Evolutionary conservation across 495 filamentous ascomycete species (phyloP).

Genomic region (Umbilicaria muhlenbergii): DNA sequence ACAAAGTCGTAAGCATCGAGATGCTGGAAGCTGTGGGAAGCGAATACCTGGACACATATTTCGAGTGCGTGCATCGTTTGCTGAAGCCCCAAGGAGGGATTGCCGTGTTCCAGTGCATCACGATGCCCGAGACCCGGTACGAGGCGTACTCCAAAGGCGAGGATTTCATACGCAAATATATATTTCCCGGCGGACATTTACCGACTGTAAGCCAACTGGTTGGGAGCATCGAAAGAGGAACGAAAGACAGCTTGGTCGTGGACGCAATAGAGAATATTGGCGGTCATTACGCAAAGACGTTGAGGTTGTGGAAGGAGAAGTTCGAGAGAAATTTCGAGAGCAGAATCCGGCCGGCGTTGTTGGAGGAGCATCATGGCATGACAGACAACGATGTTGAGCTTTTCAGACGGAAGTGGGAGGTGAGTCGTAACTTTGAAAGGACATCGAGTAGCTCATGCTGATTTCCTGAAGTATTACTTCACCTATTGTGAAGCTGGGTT

Average conservation of each 20-base stretch:
- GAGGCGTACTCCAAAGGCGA: conserved; percentile 27
- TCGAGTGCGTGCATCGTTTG: conserved; percentile 38
- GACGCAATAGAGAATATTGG: conserved; percentile 53
- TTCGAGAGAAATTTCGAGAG: conserved; percentile 45
- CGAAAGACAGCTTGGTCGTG: conserved; percentile 40
- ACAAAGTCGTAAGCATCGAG: conserved; percentile 57
- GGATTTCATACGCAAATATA: conserved; percentile 57
- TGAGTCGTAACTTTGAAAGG: conserved; percentile 12
- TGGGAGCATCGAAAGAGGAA: conserved; percentile 39
- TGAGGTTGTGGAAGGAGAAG: conserved; percentile 49
- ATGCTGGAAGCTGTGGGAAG: conserved; percentile 62
- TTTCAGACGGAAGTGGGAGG: conserved; percentile 54
- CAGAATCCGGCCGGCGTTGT: conserved; percentile 37
- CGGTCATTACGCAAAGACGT: conserved; percentile 51
- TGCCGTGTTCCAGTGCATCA: conserved; percentile 60
- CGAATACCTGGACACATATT: conserved; percentile 47
- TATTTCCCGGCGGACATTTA: conserved; percentile 60
- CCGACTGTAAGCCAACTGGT: conserved; percentile 49
- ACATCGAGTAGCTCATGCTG: not conserved
- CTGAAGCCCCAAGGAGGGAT: conserved; percentile 49
- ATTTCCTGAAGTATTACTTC: conserved; percentile 44
- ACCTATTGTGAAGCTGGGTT: conserved; percentile 61
- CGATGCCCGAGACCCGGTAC: conserved; percentile 44
- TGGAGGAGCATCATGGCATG: conserved; percentile 36
- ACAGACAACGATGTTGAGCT: conserved; percentile 41